Evolutionary conservation across 2,329 filamentous ascomycete species (phyloP), one percentile per base, ranked within the genome.

Genomic region (Elsinoe fawcettii): DNA sequence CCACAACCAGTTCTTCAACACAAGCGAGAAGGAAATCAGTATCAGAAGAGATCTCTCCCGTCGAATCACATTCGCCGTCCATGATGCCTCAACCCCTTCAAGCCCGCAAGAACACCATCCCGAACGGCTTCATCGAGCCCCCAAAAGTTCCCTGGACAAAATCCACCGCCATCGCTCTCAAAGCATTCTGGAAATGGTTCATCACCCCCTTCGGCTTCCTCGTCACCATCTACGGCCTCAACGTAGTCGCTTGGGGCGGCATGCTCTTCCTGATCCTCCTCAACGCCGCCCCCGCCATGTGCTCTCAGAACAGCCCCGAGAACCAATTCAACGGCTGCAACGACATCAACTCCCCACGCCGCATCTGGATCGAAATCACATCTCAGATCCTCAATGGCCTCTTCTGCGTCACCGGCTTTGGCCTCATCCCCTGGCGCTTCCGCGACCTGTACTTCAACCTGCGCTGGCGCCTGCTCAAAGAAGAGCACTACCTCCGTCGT

Each of bases 261-360:
- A 95, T 95, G 90, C 78, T 95, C 32, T 95, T 95, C 72, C 75
- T 95, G 16, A 76, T 96, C 1, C 81, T 95, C 23, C 87, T 85
- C 74, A 88, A 90, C 65, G 88, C 78, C 22, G 75, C 82, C 2
- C 84, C 85, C 5, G 82, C 82, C 59, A 90, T 90, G 87, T 90
- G 88, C 74, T 69, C 41, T 80, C 0, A 75, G 25, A 47, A 58
- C 44, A 12, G 20, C 9, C 41, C 49, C 6, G 12, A 25, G 18
- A 60, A 60, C 37, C 39, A 62, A 37, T 63, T 64, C 25, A 51
- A 64, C 37, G 64, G 66, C 53, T 69, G 68, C 61, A 69, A 70
- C 51, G 64, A 69, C 39, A 66, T 70, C 54, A 60, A 69, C 65
- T 90, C 87, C 0, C 83, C 88, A 1, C 82, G 89, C n/a, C 78